phyloP scores from a whole-genome alignment of 2,329 filamentous ascomycete genomes.

The Nemania sp. region DNA sequence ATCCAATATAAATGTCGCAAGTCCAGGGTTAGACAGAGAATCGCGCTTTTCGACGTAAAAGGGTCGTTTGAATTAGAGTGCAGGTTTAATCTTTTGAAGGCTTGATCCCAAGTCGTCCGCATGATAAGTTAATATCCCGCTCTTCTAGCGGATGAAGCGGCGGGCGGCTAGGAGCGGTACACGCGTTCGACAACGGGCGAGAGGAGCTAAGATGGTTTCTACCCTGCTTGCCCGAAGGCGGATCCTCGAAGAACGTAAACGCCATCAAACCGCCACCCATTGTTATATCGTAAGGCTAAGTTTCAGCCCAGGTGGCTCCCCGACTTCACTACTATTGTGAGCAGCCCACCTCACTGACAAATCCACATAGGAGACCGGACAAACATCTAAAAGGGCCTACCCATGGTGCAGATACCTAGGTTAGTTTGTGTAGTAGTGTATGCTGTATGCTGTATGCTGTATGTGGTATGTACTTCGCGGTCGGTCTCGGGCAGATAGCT shows the following conservation, averaged over 20 bases:
- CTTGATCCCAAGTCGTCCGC: background rate
- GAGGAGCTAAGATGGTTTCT: no score
- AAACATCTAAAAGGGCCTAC: no score
- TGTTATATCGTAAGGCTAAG: background rate
- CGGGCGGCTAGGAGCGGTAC: background rate
- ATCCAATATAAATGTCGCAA: background rate
- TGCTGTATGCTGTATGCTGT: no score
- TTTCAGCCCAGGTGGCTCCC: constrained; percentile 2
- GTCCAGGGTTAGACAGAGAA: background rate
- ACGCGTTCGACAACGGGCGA: background rate
- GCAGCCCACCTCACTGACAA: background rate
- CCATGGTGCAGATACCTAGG: no score
- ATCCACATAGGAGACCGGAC: no score
- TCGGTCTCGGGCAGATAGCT: background rate
- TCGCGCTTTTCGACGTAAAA: background rate
- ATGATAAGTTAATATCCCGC: no score
- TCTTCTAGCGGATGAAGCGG: background rate
- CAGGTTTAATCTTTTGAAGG: background rate
- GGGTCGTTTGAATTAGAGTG: background rate
- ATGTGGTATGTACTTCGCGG: background rate
- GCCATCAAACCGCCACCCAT: background rate
- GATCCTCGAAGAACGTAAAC: background rate
- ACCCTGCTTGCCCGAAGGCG: background rate
- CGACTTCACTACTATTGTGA: background rate
- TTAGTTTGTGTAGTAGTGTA: no score